Percentiles rank a stretch among this genome's conserved stretches.
Conservation (phyloP, 352 stramenopile species). For the Phytopythium vexans region DNA sequence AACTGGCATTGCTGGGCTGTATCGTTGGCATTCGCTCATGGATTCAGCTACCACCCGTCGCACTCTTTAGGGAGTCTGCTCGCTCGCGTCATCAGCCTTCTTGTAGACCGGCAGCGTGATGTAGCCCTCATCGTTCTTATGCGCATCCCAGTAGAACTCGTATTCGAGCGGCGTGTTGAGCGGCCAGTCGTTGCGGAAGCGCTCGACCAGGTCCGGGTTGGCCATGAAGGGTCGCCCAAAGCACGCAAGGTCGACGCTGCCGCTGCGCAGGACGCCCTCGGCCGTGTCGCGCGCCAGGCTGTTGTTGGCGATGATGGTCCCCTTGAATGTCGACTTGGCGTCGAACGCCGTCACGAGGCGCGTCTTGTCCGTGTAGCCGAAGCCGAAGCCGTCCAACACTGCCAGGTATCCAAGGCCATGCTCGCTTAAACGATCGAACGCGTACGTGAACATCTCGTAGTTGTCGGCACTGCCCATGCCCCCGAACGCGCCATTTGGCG, state of each 20-base stretch:
- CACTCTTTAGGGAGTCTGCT: no score
- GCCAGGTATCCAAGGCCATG: slow-evolving; percentile 10
- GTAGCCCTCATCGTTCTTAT: slow-evolving; percentile 9
- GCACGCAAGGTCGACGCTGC: slow-evolving; percentile 23
- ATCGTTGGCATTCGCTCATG: no score
- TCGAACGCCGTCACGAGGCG: slow-evolving; percentile 8
- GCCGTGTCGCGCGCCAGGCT: slow-evolving; percentile 14
- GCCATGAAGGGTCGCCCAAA: slow-evolving; percentile 28
- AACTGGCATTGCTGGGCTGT: no score
- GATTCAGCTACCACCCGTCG: no score
- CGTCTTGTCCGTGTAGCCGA: slow-evolving; percentile 6
- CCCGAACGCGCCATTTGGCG: slow-evolving; percentile 12
- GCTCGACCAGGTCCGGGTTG: slow-evolving; percentile 31
- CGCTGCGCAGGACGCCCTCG: no score
- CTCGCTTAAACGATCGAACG: slow-evolving; percentile 9
- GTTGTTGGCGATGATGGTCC: slow-evolving; percentile 14
- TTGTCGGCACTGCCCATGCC: slow-evolving; percentile 17
- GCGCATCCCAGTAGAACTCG: slow-evolving; percentile 8
- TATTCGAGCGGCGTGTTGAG: slow-evolving; percentile 1
- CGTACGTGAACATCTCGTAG: slow-evolving; percentile 20
- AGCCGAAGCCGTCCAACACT: slow-evolving; percentile 9
- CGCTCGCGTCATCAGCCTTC: no score
- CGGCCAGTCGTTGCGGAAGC: slow-evolving; percentile 23
- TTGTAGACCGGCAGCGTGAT: no score
- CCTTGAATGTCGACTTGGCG: slow-evolving; percentile 15